Percentiles rank a stretch among this genome's conserved stretches.
Evolutionary conservation across 176 grass and related monocot species (phyloP).

Genomic region (Ananas comosus): DNA sequence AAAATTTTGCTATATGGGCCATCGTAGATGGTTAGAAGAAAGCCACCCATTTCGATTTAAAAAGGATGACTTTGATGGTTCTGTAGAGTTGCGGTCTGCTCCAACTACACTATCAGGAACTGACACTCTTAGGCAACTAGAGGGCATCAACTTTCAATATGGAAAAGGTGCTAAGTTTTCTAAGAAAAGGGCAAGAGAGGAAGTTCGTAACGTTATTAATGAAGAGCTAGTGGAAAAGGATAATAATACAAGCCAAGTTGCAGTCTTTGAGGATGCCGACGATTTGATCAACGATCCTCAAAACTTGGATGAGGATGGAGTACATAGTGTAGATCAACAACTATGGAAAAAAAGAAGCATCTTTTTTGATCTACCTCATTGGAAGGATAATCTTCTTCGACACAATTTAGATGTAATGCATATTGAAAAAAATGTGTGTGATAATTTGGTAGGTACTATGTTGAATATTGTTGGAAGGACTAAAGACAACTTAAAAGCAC

Average conservation of each 20-base stretch:
- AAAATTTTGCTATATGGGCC: slow-evolving; percentile 22
- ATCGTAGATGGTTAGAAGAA: slow-evolving; percentile 1
- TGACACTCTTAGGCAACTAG: background rate
- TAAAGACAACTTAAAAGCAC: background rate
- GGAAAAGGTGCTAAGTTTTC: too few species aligned
- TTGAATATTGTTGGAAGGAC: background rate
- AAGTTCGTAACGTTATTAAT: too few species aligned
- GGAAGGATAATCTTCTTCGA: too few species aligned
- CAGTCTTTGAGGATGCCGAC: too few species aligned
- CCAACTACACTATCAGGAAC: background rate
- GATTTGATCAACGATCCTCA: too few species aligned
- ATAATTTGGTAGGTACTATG: background rate
- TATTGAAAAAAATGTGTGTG: background rate
- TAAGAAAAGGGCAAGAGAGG: too few species aligned
- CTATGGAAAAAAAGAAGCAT: too few species aligned
- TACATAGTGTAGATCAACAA: too few species aligned
- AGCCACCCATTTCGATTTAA: background rate
- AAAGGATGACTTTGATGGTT: slow-evolving; percentile 7
- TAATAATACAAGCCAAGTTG: too few species aligned
- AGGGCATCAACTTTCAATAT: background rate
- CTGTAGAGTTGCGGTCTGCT: background rate
- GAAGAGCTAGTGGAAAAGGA: too few species aligned
- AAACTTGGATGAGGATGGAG: too few species aligned
- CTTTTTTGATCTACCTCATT: too few species aligned
- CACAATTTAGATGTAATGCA: background rate